Conservation (phyloP, 306 rosid genomes). For the Prunus mira region DNA sequence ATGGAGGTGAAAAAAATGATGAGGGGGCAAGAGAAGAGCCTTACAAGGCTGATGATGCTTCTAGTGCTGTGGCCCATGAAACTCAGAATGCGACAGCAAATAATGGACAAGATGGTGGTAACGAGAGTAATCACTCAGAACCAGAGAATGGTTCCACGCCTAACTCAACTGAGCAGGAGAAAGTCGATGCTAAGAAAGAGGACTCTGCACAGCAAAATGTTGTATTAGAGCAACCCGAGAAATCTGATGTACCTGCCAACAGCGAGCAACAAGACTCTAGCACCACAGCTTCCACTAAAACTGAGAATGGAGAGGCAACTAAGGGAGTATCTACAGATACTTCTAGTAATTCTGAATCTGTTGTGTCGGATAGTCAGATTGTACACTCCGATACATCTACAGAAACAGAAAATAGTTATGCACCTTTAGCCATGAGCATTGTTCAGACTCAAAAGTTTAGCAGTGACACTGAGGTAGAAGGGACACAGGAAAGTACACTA, state of each 20-base stretch:
- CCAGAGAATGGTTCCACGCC: constrained; percentile 24
- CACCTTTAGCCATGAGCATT: constrained; percentile 7
- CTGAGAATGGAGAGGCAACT: constrained; percentile 28
- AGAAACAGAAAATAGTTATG: constrained; percentile 7
- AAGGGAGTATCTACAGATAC: constrained; percentile 37
- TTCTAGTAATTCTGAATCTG: constrained; percentile 18
- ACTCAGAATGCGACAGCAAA: constrained; percentile 32
- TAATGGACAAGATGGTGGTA: constrained; percentile 35
- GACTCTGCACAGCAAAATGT: constrained; percentile 34
- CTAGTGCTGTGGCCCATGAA: constrained; percentile 66
- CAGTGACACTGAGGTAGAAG: constrained; percentile 32
- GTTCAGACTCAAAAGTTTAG: constrained; percentile 29
- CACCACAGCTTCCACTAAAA: constrained; percentile 26
- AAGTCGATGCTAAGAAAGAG: constrained; percentile 36
- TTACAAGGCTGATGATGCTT: constrained; percentile 76
- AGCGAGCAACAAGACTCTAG: constrained; percentile 36
- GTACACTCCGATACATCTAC: constrained; percentile 7
- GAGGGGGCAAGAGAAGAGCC: constrained; percentile 64
- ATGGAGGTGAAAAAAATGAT: constrained; percentile 41
- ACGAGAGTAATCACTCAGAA: constrained; percentile 30
- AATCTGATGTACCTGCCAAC: constrained; percentile 27
- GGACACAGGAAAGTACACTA: constrained; percentile 29
- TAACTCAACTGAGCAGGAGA: constrained; percentile 27
- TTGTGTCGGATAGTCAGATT: background rate
- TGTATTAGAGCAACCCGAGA: constrained; percentile 22